Evolutionary conservation across 805 yeast genomes (phyloP), one percentile per base, ranked within the genome.

Genomic region (Monosporozyma yasuniensis): DNA sequence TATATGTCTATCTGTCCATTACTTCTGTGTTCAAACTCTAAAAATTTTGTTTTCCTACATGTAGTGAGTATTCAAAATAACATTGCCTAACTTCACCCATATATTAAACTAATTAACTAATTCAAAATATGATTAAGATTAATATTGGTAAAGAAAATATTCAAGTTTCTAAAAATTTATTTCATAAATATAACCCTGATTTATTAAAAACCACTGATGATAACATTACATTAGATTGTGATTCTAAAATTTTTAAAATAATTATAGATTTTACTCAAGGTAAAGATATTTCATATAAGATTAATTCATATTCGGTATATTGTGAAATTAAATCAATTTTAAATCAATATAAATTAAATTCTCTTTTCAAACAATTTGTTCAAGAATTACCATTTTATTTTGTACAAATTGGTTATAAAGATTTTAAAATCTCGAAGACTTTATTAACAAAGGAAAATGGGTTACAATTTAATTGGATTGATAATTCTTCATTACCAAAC

Each of bases 211-310:
- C 18, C 9, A 30, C 22, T 2, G 37, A 44, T 32, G 41, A 37
- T 32, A 14, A 32, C 16, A 14, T 32, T 14, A 32, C 35, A 12
- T 32, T 32, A 32, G 16, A 32, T 12, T 32, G 35, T 32, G 35
- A 32, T 32, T n/a, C 35, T 4, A 12, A 3, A 12, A 6, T 12
- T 0, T 89, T 89, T 63, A 77, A 78, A 48, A 69, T 32, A 3
- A 32, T 32, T 32, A 14, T 32, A 32, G 35, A 32, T 12, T 14
- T 32, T 3, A 14, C n/a, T 2, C 14, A 32, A n/a, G 35, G 35
- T 14, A 32, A 32, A 32, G 35, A 32, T 14, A 14, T 32, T 1
- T 32, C 35, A 4, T 7, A 32, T 14, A 32, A 32, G 18, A 32
- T 32, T 6, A 32, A 32, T 32, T 32, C 35, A 14, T 32, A 32